phyloP scores from a whole-genome alignment of 305 asterid genomes.

The Fraxinus latifolia region DNA sequence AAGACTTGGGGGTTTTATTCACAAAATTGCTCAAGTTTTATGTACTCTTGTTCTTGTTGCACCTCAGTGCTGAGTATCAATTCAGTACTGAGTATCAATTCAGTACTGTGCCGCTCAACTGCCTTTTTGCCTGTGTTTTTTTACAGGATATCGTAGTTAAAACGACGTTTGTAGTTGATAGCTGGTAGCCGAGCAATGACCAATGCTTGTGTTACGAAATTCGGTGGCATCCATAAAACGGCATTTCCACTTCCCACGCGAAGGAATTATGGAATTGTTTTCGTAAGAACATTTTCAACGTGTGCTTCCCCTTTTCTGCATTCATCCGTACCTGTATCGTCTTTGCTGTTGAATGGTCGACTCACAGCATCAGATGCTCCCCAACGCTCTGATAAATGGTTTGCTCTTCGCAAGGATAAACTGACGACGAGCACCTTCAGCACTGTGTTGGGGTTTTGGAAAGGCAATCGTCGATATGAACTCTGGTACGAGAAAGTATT shows the following conservation, averaged over 20 bases:
- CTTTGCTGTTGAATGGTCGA: conserved; percentile 42
- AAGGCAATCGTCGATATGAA: conserved; percentile 76
- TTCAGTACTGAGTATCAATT: too few species aligned
- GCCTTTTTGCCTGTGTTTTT: neutral
- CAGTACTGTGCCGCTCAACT: conserved; percentile 1
- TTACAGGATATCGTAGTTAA: conserved; percentile 1
- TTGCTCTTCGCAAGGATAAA: conserved; percentile 86
- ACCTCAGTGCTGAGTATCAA: neutral
- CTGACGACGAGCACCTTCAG: conserved; percentile 87
- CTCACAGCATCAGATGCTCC: conserved; percentile 59
- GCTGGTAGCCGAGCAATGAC: conserved; percentile 40
- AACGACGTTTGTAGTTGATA: neutral
- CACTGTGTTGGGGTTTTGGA: conserved; percentile 89
- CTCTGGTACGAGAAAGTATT: conserved; percentile 85
- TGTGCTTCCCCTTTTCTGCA: conserved; percentile 39
- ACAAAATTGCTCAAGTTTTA: neutral
- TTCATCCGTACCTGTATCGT: conserved; percentile 31
- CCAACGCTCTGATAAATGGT: conserved; percentile 94
- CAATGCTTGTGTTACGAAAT: conserved; percentile 55
- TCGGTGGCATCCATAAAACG: conserved; percentile 45
- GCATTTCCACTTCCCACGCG: conserved; percentile 42
- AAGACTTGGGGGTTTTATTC: neutral
- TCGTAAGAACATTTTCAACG: conserved; percentile 49
- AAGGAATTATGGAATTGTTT: conserved; percentile 37
- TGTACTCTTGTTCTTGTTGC: conserved; percentile 7